phyloP scores from a whole-genome alignment of 352 stramenopile species.

The Phytophthora citricola region DNA sequence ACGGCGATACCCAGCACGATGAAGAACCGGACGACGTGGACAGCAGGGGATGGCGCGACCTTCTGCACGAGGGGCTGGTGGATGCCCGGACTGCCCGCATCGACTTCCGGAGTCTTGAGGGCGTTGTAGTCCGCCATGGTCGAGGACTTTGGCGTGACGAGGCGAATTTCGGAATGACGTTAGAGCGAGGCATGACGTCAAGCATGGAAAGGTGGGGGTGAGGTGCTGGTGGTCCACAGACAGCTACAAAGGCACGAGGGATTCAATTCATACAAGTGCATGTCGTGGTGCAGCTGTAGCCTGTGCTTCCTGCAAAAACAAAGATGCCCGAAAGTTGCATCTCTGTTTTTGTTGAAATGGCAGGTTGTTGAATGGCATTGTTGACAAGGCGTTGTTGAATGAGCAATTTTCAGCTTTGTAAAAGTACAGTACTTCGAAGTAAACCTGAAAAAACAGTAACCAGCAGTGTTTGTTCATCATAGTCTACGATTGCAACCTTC shows the following conservation, averaged over 20 bases:
- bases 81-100: conserved; percentile 10
- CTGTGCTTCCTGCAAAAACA: no score
- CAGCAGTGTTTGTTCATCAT: no score
- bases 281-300: no score
- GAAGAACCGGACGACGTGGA: conserved; percentile 43
- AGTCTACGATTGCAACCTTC: no score
- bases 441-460: no score
- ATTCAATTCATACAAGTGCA: no score
- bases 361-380: no score
- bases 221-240: conserved; percentile 27
- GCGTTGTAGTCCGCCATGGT: conserved; percentile 38
- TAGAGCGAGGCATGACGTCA: conserved; percentile 2
- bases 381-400: no score
- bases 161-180: conserved; percentile 26
- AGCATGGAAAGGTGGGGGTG: conserved; percentile 1
- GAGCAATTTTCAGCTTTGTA: no score
- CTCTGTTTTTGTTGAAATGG: no score
- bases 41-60: conserved; percentile 13
- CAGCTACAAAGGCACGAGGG: conserved; percentile 14
- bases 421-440: no score
- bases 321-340: no score
- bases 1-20: conserved; percentile 42
- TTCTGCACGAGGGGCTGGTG: conserved; percentile 1
- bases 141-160: conserved; percentile 10
- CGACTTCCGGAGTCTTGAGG: conserved; percentile 39